These are phyloP conservation scores for Solanum appendiculatum DNA, from an alignment of 257 asterid genomes.

Conservation along the genomic window DNA sequence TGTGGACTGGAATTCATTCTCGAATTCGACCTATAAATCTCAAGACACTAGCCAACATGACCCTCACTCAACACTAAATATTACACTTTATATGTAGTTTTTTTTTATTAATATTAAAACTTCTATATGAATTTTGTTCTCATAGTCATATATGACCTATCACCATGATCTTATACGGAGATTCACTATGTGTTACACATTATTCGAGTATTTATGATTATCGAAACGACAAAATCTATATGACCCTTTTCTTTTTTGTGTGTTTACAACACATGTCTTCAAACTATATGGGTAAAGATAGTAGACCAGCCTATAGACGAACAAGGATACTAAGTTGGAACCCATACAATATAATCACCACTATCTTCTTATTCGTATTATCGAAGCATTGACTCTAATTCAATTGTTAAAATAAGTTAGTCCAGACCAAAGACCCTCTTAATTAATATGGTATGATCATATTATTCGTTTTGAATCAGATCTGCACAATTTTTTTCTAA, in stretches of 20 bases:
- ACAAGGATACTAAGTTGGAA: background rate
- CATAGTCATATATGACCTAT: background rate
- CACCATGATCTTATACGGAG: background rate
- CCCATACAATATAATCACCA: background rate
- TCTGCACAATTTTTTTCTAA: too few species aligned
- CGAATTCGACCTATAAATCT: constrained; percentile 48
- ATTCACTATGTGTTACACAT: background rate
- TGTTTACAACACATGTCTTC: background rate
- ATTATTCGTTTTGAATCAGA: too few species aligned
- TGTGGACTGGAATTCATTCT: constrained; percentile 42
- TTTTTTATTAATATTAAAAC: background rate
- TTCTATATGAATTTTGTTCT: background rate
- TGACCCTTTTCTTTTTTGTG: background rate
- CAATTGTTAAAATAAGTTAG: too few species aligned
- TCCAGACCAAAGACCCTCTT: too few species aligned
- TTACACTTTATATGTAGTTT: background rate
- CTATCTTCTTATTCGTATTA: too few species aligned
- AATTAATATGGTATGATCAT: too few species aligned
- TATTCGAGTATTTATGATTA: background rate
- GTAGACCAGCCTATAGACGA: background rate
- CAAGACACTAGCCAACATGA: constrained; percentile 32
- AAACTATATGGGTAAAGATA: background rate
- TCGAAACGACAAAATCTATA: background rate
- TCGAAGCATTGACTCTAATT: too few species aligned
- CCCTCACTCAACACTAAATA: background rate